Conservation (phyloP, 208 protist genomes). For the Leishmania amazonensis region DNA sequence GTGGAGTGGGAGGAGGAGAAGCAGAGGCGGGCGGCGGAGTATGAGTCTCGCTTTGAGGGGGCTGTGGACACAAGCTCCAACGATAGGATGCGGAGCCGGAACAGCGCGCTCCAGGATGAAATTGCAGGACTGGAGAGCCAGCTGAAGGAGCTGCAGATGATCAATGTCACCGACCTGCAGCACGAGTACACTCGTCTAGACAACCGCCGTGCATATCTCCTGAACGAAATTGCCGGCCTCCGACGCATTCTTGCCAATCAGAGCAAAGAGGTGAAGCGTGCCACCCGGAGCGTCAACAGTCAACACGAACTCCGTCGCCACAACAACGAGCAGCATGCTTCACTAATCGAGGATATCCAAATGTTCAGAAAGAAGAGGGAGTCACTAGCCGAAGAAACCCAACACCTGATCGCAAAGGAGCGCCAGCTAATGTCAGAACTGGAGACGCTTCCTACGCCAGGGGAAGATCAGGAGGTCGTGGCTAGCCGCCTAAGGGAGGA, state of each 20-base stretch:
- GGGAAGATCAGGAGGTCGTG: slow-evolving; percentile 36
- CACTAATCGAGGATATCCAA: slow-evolving; percentile 60
- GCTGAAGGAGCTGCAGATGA: slow-evolving; percentile 48
- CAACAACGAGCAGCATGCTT: slow-evolving; percentile 71
- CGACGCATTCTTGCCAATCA: slow-evolving; percentile 83
- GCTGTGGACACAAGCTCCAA: slow-evolving; percentile 36
- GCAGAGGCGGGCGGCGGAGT: slow-evolving; percentile 18
- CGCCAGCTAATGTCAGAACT: slow-evolving; percentile 25
- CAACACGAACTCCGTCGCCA: slow-evolving; percentile 59
- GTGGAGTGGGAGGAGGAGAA: slow-evolving; percentile 55
- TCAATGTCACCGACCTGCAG: slow-evolving; percentile 73
- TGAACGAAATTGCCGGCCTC: slow-evolving; percentile 82
- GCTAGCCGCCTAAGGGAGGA: slow-evolving; percentile 43
- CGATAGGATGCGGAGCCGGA: slow-evolving; percentile 50
- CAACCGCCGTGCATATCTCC: slow-evolving; percentile 53
- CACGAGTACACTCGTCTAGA: slow-evolving; percentile 72
- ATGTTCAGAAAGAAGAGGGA: slow-evolving; percentile 73
- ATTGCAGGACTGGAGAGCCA: slow-evolving; percentile 60
- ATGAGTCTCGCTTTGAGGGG: slow-evolving; percentile 27
- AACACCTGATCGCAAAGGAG: slow-evolving; percentile 35
- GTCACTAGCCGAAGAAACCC: slow-evolving; percentile 35
- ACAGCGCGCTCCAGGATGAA: slow-evolving; percentile 56
- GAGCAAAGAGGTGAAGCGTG: slow-evolving; percentile 62
- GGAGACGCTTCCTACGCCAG: slow-evolving; percentile 22
- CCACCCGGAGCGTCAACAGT: slow-evolving; percentile 45